A percentile compares a stretch with the other conserved stretches of the same genome.
phyloP scores from a whole-genome alignment of 495 filamentous ascomycete genomes.

The Lepraria neglecta region DNA sequence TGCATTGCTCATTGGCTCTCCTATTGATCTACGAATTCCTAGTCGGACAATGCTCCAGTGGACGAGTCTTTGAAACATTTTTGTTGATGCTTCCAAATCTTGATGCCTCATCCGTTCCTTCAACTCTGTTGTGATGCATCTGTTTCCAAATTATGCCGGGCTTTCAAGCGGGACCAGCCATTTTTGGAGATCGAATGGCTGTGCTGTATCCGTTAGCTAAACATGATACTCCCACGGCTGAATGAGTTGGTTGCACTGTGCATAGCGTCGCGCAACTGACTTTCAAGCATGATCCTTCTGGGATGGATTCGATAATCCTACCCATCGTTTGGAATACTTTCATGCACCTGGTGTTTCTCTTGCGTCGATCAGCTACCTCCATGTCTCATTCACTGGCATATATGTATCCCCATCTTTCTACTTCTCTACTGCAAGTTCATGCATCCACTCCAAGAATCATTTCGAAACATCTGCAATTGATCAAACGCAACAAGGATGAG shows the following conservation, averaged over 20 bases:
- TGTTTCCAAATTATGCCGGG: background rate
- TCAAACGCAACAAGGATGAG: conserved; percentile 10
- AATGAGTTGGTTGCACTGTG: background rate
- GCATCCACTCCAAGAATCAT: conserved; percentile 2
- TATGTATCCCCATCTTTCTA: background rate
- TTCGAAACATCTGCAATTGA: conserved; percentile 4
- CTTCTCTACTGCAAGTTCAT: background rate
- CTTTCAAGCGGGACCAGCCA: background rate
- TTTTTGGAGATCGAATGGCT: background rate
- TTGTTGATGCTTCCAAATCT: conserved; percentile 19
- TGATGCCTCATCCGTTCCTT: background rate
- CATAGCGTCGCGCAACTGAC: background rate
- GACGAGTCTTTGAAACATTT: background rate
- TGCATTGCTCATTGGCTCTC: background rate
- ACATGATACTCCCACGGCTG: background rate
- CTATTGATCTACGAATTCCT: background rate
- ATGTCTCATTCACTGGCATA: background rate
- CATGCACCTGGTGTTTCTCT: background rate
- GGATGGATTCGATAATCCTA: conserved; percentile 13
- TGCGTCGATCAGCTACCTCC: background rate
- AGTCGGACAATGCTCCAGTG: background rate
- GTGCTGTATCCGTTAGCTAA: background rate
- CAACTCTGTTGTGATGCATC: background rate
- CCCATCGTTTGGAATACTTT: background rate
- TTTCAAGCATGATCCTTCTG: background rate